These are phyloP conservation scores for Penicillium atrosanguineum DNA, from an alignment of 495 filamentous ascomycete genomes.

Conservation along the genomic window DNA sequence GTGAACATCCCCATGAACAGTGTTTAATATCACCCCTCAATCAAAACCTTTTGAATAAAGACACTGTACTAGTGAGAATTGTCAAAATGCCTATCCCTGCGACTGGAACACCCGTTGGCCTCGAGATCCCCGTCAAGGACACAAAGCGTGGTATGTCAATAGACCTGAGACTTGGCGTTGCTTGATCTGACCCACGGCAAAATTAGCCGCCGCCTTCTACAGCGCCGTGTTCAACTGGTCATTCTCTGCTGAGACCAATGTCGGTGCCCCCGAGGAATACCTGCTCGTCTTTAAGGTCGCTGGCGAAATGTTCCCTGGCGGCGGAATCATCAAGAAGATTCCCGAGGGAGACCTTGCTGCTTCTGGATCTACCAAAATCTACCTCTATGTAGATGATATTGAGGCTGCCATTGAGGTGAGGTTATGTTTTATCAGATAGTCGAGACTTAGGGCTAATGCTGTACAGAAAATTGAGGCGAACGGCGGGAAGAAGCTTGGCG, in stretches of 20 bases:
- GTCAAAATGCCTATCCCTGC: too few species aligned
- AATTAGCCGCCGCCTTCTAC: slow-evolving; percentile 7
- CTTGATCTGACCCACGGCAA: too few species aligned
- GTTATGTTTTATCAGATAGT: background rate
- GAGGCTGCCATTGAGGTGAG: slow-evolving; percentile 4
- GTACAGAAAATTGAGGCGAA: slow-evolving; percentile 6
- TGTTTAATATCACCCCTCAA: too few species aligned
- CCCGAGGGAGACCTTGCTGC: slow-evolving; percentile 1
- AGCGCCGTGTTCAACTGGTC: slow-evolving; percentile 9
- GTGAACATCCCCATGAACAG: too few species aligned
- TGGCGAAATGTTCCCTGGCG: slow-evolving; percentile 6
- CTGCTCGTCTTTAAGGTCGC: slow-evolving; percentile 7
- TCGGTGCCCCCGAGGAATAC: slow-evolving; percentile 3
- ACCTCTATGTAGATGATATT: slow-evolving; percentile 9
- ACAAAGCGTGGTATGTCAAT: slow-evolving; percentile 6
- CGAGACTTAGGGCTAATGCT: background rate
- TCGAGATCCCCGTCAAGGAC: slow-evolving; percentile 11
- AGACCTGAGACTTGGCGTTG: too few species aligned
- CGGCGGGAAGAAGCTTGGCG: slow-evolving; percentile 5
- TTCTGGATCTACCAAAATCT: slow-evolving; percentile 6
- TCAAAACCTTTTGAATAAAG: too few species aligned
- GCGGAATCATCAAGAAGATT: slow-evolving; percentile 2
- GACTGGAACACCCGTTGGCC: slow-evolving; percentile 6
- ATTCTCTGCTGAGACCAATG: background rate
- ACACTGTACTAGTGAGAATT: too few species aligned